Evolutionary conservation across 768 basidiomycete genomes (phyloP), one percentile per base, ranked within the genome.

Genomic region (Arthromyces matolae): DNA sequence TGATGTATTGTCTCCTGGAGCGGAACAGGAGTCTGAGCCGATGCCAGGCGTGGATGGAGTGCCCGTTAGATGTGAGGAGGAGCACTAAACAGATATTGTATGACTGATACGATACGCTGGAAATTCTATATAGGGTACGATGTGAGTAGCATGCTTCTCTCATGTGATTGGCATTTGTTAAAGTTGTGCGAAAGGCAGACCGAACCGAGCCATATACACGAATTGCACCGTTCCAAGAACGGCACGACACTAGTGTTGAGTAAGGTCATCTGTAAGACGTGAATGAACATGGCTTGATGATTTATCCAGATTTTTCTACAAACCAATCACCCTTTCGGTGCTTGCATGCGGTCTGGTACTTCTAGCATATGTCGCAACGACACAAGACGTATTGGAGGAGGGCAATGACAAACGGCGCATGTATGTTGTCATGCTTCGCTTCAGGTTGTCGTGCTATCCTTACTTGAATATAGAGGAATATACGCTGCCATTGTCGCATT

Each of bases 351-450:
- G 83, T 8, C 69, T 93, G 47, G 69, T 81, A 27, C 69, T 83
- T 5, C 70, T 93, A 47, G 86, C 87, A 0, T 92, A 93, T 69
- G 75, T 90, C 35, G 90, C 89, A 9, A 92, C 80, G 60, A 82
- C 89, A 4, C 81, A 88, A 55, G 88, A 90, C 60, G 81, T 93
- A n/a, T 67, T 93, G 31, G 81, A 83, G 58, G 90, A 93, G 70
- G 90, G 90, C 0, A 66, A 76, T 37, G 89, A 91, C 65, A 93
- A 92, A 66, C 69, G 83, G 58, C 76, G 86, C 64, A 75, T 90
- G 90, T 91, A 69, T 60, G 86, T 69, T 48, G 56, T 44, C 45
- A 16, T 29, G 19, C 24, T n/a, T 43, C 9, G 28, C 14, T 45
- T 57, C 41, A 16, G 3, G 22, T 12, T 34, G 25, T 45, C 16